Conservation (phyloP, 2,329 filamentous ascomycete genomes). For the Neoarthrinium moseri region DNA sequence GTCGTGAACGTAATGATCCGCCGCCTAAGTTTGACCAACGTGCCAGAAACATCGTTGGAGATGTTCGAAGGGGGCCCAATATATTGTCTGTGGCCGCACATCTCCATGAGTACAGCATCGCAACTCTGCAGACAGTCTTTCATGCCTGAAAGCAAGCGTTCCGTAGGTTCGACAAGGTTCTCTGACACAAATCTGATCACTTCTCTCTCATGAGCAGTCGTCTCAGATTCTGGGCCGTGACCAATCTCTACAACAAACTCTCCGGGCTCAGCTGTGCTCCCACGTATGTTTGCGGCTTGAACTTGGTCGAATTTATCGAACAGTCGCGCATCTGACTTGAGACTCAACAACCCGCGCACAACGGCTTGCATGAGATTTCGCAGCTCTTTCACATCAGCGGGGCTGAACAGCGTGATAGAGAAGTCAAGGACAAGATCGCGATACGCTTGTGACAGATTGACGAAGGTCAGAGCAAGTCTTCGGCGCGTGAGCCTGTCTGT, state of each 20-base stretch:
- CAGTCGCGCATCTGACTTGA: slow-evolving; percentile 47
- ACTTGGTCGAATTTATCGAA: slow-evolving; percentile 35
- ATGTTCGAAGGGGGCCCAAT: slow-evolving; percentile 41
- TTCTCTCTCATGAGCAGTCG: slow-evolving; percentile 22
- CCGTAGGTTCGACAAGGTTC: slow-evolving; percentile 44
- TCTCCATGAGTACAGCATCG: slow-evolving; percentile 53
- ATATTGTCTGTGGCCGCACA: slow-evolving; percentile 47
- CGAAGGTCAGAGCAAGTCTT: slow-evolving; percentile 49
- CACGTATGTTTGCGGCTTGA: slow-evolving; percentile 17
- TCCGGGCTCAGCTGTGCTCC: slow-evolving; percentile 4
- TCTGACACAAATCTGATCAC: slow-evolving; percentile 21
- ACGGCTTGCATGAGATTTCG: slow-evolving; percentile 56
- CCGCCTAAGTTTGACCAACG: slow-evolving; percentile 38
- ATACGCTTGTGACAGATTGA: slow-evolving; percentile 54
- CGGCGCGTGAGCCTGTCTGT: slow-evolving; percentile 32
- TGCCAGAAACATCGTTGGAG: slow-evolving; percentile 39
- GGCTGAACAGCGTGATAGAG: slow-evolving; percentile 52
- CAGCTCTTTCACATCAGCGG: slow-evolving; percentile 46
- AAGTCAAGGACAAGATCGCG: slow-evolving; percentile 57
- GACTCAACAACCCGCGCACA: slow-evolving; percentile 50
- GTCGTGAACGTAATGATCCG: slow-evolving; percentile 45
- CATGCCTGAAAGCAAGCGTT: slow-evolving; percentile 46
- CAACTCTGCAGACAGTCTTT: slow-evolving; percentile 40
- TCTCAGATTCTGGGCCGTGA: slow-evolving; percentile 9
- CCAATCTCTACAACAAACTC: slow-evolving; percentile 36